Evolutionary conservation across 2,329 filamentous ascomycete species (phyloP), one percentile per base, ranked within the genome.

Genomic region (Hypoxylon sp.): DNA sequence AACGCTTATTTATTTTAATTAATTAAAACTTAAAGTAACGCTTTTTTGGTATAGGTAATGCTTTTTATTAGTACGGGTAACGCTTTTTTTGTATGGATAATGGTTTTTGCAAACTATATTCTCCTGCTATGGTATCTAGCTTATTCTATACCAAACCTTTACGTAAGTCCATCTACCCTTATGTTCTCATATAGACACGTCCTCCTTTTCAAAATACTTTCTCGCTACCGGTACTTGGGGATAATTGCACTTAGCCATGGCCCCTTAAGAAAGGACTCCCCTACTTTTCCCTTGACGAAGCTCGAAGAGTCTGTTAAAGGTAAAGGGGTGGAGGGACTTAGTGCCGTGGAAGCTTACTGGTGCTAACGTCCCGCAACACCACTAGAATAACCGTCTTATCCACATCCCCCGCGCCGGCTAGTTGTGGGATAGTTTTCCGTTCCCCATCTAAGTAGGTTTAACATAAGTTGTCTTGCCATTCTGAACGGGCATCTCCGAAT

Each of bases 361-460:
- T 22, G 39, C 39, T 44, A 11, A 44, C 17, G n/a, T 44, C 6
- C 14, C 39, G 8, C 14, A 9, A 44, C 39, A 44, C 39, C 17
- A 11, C 39, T 44, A 44, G n/a, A 44, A 44, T 22, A 44, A 44
- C 39, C 39, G 39, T 44, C 39, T 22, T 44, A 44, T 22, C 39
- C 39, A 11, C 17, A 11, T 22, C 39, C 39, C 33, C 39, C 39
- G n/a, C 39, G 39, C 39, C 39, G 39, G 39, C 17, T 44, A 44
- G 39, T 10, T 44, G 5, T 44, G 39, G 39, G 39, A 44, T 44
- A 44, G n/a, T 14, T n/a, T 42, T 14, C 37, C 14, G 14, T 39
- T n/a, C 37, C 37, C n/a, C n/a, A 22, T 44, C 39, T 22, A 44
- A 8, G 17, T 19, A 44, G 39, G 39, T n/a, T 22, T 44, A n/a